Base-by-base conservation (phyloP, 345 rosid genomes). In the Bruguiera gymnorhiza region DNA sequence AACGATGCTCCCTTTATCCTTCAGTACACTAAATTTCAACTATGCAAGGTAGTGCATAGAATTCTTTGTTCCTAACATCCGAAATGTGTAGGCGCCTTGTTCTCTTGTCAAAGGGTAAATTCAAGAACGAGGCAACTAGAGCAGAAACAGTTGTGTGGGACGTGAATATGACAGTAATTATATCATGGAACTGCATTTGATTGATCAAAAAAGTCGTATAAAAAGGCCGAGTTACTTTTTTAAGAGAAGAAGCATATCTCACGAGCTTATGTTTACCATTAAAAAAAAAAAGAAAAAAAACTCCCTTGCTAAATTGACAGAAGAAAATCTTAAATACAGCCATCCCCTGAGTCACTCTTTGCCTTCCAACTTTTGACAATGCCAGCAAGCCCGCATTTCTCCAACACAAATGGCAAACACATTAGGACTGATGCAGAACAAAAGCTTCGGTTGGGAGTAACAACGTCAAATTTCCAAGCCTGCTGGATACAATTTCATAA, bases 11-110 rank as follows among this genome's bases (percentile, higher is more conserved):
- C 32, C 32, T 4, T 31, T 31, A 31, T 31, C 5, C 32, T 5
- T 31, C 1, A 27, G 29, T 27, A 27, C 29, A 27, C 29, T 27
- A 27, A 2, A 27, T 27, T 27, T 27, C 29, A 27, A 27, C 29
- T 27, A 27, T 27, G 29, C 2, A 27, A 2, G 29, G 29, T 27
- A 27, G 29, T 27, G 29, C 1, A 32, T 32, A 86, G 82, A 89
- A 87, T 69, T 89, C 93, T 63, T 89, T 91, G 34, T 80, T 89
- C 65, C 93, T 82, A 26, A 85, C 80, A 56, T 89, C 93, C 0
- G 83, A 82, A 52, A 74, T 80, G 59, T 83, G 85, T 6, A 81
- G 52, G 70, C 77, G 76, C 83, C 6, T 87, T 86, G 19, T 11
- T 76, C 27, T 81, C 82, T 6, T 85, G 76, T 20, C 65, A 65